phyloP scores from a whole-genome alignment of 2,329 filamentous ascomycete species.

The Apiospora sp. region DNA sequence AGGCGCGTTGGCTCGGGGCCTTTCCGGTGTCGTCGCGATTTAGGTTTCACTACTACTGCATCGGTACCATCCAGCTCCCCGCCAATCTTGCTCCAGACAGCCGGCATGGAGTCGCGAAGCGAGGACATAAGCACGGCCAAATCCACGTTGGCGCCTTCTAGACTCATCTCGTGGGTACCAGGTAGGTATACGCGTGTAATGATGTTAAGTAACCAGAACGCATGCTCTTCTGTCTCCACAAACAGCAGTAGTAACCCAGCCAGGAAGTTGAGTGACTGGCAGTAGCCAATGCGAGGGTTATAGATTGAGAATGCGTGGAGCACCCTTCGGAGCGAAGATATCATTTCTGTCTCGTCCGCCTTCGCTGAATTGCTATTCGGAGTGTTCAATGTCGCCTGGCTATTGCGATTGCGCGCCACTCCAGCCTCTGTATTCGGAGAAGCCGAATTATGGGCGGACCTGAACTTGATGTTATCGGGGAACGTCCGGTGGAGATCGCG shows the following conservation, averaged over 20 bases:
- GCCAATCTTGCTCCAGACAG: constrained; percentile 88
- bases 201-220: constrained; percentile 92
- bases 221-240: constrained; percentile 85
- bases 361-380: constrained; percentile 37
- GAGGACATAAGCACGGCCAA: constrained; percentile 91
- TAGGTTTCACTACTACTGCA: constrained; percentile 42
- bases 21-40: constrained; percentile 49
- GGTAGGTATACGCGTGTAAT: constrained; percentile 89
- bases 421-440: constrained; percentile 41
- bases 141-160: constrained; percentile 93
- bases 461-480: constrained; percentile 92
- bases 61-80: constrained; percentile 70
- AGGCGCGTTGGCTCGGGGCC: constrained; percentile 62
- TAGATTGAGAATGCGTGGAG: constrained; percentile 90
- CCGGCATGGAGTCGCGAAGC: constrained; percentile 82
- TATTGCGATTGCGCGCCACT: constrained; percentile 43
- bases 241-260: constrained; percentile 90
- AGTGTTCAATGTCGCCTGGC: constrained; percentile 47
- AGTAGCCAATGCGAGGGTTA: constrained; percentile 92
- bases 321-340: constrained; percentile 83
- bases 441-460: constrained; percentile 58
- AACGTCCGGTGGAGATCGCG: constrained; percentile 93
- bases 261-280: constrained; percentile 94
- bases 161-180: constrained; percentile 87
- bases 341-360: constrained; percentile 74